Percentiles rank a stretch among this genome's conserved stretches.
phyloP scores from a whole-genome alignment of 2,329 filamentous ascomycete genomes.

The Colletotrichum chrysophilum region DNA sequence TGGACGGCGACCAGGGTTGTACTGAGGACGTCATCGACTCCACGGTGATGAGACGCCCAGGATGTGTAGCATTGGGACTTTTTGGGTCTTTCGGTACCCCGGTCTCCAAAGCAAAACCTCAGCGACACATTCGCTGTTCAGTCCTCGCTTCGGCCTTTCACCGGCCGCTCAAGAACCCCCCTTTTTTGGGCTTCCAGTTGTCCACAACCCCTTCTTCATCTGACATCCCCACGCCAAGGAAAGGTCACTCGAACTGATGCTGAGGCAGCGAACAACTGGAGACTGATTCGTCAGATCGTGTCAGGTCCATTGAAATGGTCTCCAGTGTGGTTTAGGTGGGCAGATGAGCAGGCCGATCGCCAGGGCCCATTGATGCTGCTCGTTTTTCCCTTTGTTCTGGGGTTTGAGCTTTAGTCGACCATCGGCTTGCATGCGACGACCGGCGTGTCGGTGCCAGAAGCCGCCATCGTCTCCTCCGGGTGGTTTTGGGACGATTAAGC shows the following conservation, averaged over 20 bases:
- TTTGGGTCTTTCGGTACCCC: neutral
- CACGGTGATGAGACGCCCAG: constrained; percentile 12
- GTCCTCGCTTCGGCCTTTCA: constrained; percentile 16
- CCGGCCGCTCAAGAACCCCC: constrained; percentile 1
- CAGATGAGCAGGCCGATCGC: neutral
- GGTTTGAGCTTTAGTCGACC: neutral
- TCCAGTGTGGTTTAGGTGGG: neutral
- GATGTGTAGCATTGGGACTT: neutral
- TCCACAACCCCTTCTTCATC: constrained; percentile 7
- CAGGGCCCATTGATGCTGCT: neutral
- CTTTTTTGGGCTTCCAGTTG: neutral
- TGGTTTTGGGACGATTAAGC: neutral
- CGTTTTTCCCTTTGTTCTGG: neutral
- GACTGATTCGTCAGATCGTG: neutral
- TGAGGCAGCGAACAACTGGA: neutral
- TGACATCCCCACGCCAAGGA: constrained; percentile 19
- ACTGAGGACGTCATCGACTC: constrained; percentile 15
- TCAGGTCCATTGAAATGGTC: neutral
- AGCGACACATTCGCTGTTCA: neutral
- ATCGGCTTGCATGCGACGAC: neutral
- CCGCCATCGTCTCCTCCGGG: neutral
- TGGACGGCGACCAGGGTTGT: neutral
- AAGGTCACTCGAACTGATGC: neutral
- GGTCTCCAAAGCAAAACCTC: neutral
- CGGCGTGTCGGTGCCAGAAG: neutral